Conservation (phyloP, 2,329 filamentous ascomycete species). For the Furcasterigmium sp. region DNA sequence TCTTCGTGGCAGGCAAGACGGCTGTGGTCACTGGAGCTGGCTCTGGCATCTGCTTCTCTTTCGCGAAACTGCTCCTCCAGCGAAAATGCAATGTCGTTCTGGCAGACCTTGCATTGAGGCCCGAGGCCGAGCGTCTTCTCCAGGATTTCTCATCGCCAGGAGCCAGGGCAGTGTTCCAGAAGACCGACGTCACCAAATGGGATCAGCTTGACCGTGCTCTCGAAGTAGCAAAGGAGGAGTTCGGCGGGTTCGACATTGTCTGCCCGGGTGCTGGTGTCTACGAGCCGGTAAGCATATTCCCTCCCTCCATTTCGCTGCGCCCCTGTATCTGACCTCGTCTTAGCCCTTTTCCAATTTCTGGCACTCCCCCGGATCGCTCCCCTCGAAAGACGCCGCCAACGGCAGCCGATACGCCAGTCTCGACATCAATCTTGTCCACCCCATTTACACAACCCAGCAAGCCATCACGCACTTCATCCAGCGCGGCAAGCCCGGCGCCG, state of each 20-base stretch:
- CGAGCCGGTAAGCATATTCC: slow-evolving; percentile 19
- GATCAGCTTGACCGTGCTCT: slow-evolving; percentile 25
- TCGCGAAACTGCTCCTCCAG: slow-evolving; percentile 36
- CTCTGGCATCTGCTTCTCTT: slow-evolving; percentile 16
- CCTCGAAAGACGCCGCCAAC: slow-evolving; percentile 1
- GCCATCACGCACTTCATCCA: slow-evolving; percentile 21
- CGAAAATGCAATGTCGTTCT: slow-evolving; percentile 40
- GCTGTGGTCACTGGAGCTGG: slow-evolving; percentile 40
- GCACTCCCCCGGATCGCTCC: slow-evolving; percentile 1
- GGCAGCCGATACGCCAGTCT: slow-evolving; percentile 4
- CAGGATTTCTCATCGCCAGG: slow-evolving; percentile 11
- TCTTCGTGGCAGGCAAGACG: slow-evolving; percentile 27
- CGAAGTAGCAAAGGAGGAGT: slow-evolving; percentile 17
- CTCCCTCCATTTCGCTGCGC: background rate
- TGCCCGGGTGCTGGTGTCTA: slow-evolving; percentile 43
- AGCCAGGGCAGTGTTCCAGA: slow-evolving; percentile 31
- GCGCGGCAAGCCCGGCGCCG: slow-evolving; percentile 11
- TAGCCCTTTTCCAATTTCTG: slow-evolving; percentile 7
- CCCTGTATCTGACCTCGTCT: background rate
- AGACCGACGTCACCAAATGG: slow-evolving; percentile 35
- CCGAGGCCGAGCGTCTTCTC: slow-evolving; percentile 27
- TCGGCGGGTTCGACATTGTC: slow-evolving; percentile 34
- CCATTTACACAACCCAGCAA: slow-evolving; percentile 22
- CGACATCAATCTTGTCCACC: slow-evolving; percentile 25
- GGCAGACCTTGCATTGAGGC: slow-evolving; percentile 38